Percentiles rank a stretch among this genome's conserved stretches.
Evolutionary conservation across 2,329 filamentous ascomycete genomes (phyloP).

Genomic region (Colletotrichum neosansevieriae): DNA sequence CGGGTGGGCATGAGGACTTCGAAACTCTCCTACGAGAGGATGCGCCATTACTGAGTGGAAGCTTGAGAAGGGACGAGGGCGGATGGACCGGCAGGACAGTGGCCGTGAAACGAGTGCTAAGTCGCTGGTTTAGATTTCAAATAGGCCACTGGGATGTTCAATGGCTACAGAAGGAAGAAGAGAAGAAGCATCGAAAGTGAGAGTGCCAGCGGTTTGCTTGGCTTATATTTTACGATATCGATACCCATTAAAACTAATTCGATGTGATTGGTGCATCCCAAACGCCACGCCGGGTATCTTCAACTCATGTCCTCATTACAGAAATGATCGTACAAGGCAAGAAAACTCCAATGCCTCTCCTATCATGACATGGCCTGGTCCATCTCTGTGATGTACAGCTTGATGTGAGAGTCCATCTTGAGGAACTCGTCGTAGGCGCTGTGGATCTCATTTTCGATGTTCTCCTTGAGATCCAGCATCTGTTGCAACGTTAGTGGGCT

Average conservation of each 20-base stretch:
- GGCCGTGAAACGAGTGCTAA: conserved; percentile 67
- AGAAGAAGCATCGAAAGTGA: not conserved
- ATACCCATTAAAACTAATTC: not conserved
- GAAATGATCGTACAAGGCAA: not conserved
- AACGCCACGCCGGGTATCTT: conserved; percentile 58
- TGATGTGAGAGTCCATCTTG: conserved; percentile 97
- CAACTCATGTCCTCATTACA: conserved; percentile 38
- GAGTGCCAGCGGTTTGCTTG: not conserved
- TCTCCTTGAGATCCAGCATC: conserved; percentile 98
- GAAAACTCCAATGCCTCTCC: not conserved
- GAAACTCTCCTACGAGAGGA: conserved; percentile 60
- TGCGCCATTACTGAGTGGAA: conserved; percentile 73
- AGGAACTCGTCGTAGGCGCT: conserved; percentile 93
- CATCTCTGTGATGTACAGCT: conserved; percentile 98
- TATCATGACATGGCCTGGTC: conserved; percentile 78
- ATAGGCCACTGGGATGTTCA: conserved; percentile 50
- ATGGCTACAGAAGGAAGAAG: not conserved
- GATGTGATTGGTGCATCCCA: conserved; percentile 31
- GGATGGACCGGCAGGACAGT: conserved; percentile 71
- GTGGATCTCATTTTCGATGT: conserved; percentile 94
- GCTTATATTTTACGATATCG: not conserved
- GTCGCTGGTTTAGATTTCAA: conserved; percentile 74
- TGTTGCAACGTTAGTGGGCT: conserved; percentile 53
- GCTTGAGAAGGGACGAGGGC: conserved; percentile 62
- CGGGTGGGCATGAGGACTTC: conserved; percentile 47